phyloP scores from a whole-genome alignment of 2,329 filamentous ascomycete species.

The Diaporthe humulicola region DNA sequence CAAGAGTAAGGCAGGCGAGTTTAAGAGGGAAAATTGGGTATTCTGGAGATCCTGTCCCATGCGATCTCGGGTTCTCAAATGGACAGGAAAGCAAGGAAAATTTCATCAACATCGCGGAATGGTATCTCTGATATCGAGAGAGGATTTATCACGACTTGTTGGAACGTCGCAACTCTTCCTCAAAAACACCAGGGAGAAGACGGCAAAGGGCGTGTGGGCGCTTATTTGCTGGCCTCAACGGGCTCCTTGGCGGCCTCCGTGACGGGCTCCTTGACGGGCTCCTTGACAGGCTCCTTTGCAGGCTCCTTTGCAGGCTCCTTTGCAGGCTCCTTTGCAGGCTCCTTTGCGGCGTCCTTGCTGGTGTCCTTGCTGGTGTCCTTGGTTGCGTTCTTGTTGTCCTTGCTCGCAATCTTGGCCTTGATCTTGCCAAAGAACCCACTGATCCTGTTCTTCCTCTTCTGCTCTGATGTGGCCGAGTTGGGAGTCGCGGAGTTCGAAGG shows the following conservation, averaged over 20 bases:
- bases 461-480: constrained; percentile 50
- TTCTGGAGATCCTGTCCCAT: constrained; percentile 39
- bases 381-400: constrained; percentile 28
- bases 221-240: constrained; percentile 30
- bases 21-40: constrained; percentile 36
- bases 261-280: neutral
- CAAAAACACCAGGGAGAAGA: neutral
- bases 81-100: constrained; percentile 38
- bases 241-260: neutral
- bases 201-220: neutral
- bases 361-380: neutral
- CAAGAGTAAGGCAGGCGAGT: constrained; percentile 1
- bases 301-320: neutral
- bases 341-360: neutral
- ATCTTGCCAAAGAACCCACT: constrained; percentile 73
- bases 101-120: constrained; percentile 38
- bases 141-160: constrained; percentile 41
- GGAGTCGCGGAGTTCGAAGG: constrained; percentile 38
- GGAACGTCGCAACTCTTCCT: constrained; percentile 4
- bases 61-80: constrained; percentile 27
- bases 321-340: neutral
- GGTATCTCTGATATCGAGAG: constrained; percentile 27
- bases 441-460: constrained; percentile 75
- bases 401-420: constrained; percentile 58
- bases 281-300: neutral